Conservation (phyloP, 2,329 filamentous ascomycete genomes). For the Colletotrichum tamarilloi region DNA sequence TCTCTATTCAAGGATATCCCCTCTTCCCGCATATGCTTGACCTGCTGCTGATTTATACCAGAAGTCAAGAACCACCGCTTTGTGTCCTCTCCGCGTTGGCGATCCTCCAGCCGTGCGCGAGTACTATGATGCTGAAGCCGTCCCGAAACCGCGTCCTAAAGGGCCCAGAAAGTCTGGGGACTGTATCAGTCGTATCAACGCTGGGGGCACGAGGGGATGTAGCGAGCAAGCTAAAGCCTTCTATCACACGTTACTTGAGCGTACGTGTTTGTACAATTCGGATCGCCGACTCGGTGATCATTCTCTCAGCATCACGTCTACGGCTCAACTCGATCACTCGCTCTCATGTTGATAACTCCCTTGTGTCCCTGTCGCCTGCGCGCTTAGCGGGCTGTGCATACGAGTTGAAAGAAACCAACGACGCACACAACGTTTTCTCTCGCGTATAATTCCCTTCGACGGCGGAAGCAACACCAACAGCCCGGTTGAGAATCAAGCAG, state of each 20-base stretch:
- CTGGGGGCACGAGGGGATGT: neutral
- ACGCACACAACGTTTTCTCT: neutral
- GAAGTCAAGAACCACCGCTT: neutral
- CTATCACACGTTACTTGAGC: conserved; percentile 11
- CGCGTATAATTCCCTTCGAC: conserved; percentile 10
- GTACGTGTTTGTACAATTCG: neutral
- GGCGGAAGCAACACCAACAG: neutral
- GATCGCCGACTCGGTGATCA: neutral
- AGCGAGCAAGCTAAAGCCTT: neutral
- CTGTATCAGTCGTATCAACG: neutral
- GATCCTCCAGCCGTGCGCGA: neutral
- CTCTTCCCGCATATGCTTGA: neutral
- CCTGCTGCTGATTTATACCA: neutral
- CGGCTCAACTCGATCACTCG: neutral
- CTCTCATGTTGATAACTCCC: neutral
- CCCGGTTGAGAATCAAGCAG: neutral
- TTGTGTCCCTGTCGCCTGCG: neutral
- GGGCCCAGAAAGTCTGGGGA: neutral
- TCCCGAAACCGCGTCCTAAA: neutral
- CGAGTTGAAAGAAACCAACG: neutral
- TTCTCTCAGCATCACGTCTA: neutral
- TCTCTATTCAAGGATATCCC: neutral
- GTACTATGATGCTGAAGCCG: neutral
- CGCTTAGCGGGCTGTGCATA: neutral
- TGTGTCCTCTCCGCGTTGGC: neutral